Evolutionary conservation across 805 yeast genomes (phyloP).

Genomic region (Candida morakotiae): DNA sequence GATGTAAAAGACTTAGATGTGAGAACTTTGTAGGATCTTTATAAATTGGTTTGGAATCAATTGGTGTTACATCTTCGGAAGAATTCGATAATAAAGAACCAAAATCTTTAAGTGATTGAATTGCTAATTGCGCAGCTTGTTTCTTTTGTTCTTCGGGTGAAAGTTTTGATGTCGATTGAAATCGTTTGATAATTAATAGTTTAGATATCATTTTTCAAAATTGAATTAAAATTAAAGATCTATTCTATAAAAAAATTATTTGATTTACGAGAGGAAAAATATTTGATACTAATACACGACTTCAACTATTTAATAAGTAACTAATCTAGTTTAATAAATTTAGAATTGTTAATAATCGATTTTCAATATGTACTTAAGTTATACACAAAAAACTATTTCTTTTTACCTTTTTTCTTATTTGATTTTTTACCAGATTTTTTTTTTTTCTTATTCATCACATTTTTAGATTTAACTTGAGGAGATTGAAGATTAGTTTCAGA

Average conservation of each 20-base stretch:
- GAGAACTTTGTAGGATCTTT: conserved; percentile 33
- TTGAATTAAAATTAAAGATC: too few relatives aligned
- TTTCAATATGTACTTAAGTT: too few relatives aligned
- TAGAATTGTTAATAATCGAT: neutral
- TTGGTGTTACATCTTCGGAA: conserved; percentile 42
- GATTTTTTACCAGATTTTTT: conserved; percentile 10
- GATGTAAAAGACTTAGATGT: conserved; percentile 42
- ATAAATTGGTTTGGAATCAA: conserved; percentile 42
- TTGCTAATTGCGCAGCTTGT: conserved; percentile 37
- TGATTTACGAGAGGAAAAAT: too few relatives aligned
- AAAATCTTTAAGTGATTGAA: conserved; percentile 37
- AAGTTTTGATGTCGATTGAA: conserved; percentile 7
- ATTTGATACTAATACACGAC: too few relatives aligned
- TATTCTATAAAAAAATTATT: too few relatives aligned
- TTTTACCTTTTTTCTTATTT: conserved; percentile 10
- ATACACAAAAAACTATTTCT: conserved; percentile 10
- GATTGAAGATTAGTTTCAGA: neutral
- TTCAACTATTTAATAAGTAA: too few relatives aligned
- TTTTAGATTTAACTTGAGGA: neutral
- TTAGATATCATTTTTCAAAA: neutral
- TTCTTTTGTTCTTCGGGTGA: conserved; percentile 14
- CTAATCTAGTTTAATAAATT: too few relatives aligned
- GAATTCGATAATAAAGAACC: conserved; percentile 31
- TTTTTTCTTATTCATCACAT: conserved; percentile 9
- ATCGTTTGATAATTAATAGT: neutral